phyloP scores from a whole-genome alignment of 1,284 basidiomycete genomes.

The Mycosarcoma mackinlayi region DNA sequence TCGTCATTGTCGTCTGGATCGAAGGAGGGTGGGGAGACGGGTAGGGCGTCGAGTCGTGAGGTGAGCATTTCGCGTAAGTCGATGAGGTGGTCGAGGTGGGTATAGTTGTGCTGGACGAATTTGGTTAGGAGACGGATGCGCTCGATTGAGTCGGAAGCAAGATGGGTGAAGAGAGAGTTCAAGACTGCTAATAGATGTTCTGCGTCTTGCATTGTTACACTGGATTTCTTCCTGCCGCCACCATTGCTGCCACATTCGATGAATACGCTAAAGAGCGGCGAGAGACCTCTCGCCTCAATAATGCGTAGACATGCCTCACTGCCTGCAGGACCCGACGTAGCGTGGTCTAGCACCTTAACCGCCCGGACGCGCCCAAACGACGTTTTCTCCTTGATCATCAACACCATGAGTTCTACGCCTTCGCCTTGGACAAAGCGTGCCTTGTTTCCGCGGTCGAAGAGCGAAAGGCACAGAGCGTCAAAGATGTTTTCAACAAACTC shows the following conservation, averaged over 20 bases:
- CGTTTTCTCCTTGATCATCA: constrained; percentile 87
- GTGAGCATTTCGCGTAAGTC: constrained; percentile 83
- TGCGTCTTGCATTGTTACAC: constrained; percentile 73
- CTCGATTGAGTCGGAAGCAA: constrained; percentile 83
- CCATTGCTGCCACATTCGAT: constrained; percentile 74
- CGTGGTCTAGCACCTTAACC: constrained; percentile 85
- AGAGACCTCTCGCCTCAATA: constrained; percentile 86
- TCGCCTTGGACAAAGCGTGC: constrained; percentile 77
- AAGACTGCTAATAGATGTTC: constrained; percentile 89
- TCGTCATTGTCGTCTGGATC: constrained; percentile 75
- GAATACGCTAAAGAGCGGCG: constrained; percentile 86
- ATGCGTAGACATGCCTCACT: constrained; percentile 66
- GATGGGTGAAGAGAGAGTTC: constrained; percentile 86
- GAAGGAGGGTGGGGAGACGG: constrained; percentile 73
- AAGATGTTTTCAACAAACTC: constrained; percentile 99
- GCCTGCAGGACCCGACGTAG: constrained; percentile 83
- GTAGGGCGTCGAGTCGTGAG: constrained; percentile 74
- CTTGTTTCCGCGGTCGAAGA: constrained; percentile 70
- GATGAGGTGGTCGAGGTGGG: constrained; percentile 90
- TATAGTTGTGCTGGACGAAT: constrained; percentile 90
- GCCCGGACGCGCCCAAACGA: constrained; percentile 72
- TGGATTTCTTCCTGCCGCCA: constrained; percentile 4
- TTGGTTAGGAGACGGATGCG: constrained; percentile 88
- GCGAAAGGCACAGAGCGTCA: constrained; percentile 81
- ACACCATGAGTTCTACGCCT: constrained; percentile 93